These are phyloP conservation scores for Colletotrichum tabaci DNA, from an alignment of 2,329 filamentous ascomycete species.

Conservation along the genomic window DNA sequence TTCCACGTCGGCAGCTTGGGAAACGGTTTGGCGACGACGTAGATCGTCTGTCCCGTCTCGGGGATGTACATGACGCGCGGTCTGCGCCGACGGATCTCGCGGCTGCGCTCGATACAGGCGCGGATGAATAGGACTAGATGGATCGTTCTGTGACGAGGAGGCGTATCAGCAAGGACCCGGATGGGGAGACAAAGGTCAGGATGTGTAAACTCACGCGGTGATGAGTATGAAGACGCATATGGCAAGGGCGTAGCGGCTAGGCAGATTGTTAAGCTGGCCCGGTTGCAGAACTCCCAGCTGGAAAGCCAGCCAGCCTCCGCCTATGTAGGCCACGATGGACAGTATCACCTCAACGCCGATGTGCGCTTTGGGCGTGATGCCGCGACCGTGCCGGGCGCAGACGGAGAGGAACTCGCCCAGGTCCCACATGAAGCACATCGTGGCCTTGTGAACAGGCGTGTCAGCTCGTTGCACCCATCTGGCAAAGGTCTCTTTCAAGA, in stretches of 20 bases:
- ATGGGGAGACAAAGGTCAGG: not conserved
- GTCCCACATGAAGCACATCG: constrained; percentile 45
- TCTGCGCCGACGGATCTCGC: constrained; percentile 40
- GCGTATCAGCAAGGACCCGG: not conserved
- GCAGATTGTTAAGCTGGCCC: not conserved
- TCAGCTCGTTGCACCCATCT: not conserved
- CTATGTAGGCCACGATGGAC: constrained; percentile 27
- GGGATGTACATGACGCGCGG: constrained; percentile 46
- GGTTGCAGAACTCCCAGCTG: not conserved
- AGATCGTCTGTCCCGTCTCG: constrained; percentile 44
- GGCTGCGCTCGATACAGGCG: constrained; percentile 46
- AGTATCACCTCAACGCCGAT: constrained; percentile 48
- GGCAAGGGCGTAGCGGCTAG: not conserved
- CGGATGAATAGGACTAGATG: constrained; percentile 49
- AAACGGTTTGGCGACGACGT: constrained; percentile 44
- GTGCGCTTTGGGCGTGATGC: constrained; percentile 48
- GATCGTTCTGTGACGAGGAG: constrained; percentile 35
- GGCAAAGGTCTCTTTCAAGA: no score
- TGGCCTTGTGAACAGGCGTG: constrained; percentile 17
- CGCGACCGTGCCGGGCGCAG: constrained; percentile 44
- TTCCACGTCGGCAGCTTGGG: constrained; percentile 27
- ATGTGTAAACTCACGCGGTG: constrained; percentile 14
- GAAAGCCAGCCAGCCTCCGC: constrained; percentile 2
- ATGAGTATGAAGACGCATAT: constrained; percentile 19
- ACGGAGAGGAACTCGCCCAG: constrained; percentile 47